These are phyloP conservation scores for Ceratobasidium sp. DNA, from an alignment of 1,284 basidiomycete genomes.

Conservation along the genomic window DNA sequence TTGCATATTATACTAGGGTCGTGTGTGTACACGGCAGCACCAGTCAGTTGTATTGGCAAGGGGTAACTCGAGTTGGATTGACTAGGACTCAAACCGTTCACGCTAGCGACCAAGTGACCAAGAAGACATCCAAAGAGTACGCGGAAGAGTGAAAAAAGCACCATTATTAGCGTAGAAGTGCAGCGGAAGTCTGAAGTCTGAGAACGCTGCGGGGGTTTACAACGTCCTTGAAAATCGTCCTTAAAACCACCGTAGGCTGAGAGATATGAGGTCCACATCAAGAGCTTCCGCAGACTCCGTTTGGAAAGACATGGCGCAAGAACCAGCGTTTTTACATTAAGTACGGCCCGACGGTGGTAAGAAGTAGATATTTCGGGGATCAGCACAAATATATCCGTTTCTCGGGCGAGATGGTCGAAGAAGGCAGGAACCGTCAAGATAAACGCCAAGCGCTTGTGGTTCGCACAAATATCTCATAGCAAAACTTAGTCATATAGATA, in stretches of 20 bases:
- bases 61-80: conserved; percentile 31
- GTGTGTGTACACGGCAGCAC: conserved; percentile 39
- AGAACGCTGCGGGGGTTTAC: neutral
- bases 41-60: conserved; percentile 37
- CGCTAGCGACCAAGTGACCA: neutral
- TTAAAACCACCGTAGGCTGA: neutral
- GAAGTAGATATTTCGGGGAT: conserved; percentile 20
- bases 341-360: conserved; percentile 29
- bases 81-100: neutral
- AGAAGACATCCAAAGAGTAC: conserved; percentile 20
- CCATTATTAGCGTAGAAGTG: neutral
- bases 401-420: conserved; percentile 4
- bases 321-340: neutral
- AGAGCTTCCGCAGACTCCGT: conserved; percentile 23
- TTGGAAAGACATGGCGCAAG: conserved; percentile 9
- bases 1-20: conserved; percentile 43
- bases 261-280: neutral
- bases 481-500: conserved; percentile 11
- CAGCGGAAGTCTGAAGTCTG: neutral
- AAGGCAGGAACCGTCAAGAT: neutral
- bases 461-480: neutral
- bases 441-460: conserved; percentile 5
- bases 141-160: conserved; percentile 9
- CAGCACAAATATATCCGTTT: conserved; percentile 14
- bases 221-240: conserved; percentile 10